Conservation (phyloP, 1,284 basidiomycete genomes). For the Marasmius oreades region DNA sequence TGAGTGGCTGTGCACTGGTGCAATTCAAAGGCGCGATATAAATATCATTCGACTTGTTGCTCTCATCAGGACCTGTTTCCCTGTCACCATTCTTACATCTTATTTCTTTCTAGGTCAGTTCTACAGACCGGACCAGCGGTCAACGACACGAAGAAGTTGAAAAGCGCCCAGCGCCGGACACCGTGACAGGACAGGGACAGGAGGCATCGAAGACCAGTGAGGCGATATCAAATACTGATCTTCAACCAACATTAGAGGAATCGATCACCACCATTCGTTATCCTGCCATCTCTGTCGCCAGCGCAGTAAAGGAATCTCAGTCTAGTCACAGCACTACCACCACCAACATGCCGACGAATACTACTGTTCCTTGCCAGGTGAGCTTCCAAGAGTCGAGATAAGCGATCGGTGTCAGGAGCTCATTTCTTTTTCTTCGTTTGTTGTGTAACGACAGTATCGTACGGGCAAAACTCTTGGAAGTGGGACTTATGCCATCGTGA, state of each 20-base stretch:
- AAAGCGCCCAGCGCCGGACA: background rate
- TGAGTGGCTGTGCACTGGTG: background rate
- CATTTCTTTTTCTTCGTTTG: background rate
- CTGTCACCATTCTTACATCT: background rate
- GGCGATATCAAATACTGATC: background rate
- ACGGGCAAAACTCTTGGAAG: slow-evolving; percentile 92
- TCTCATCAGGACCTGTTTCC: no score
- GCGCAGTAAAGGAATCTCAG: background rate
- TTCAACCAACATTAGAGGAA: background rate
- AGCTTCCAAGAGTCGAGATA: background rate
- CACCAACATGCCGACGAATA: background rate
- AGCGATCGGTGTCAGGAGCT: background rate
- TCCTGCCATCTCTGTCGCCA: background rate
- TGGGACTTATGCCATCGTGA: slow-evolving; percentile 89
- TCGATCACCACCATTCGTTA: background rate
- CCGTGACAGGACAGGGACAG: background rate
- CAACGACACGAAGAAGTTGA: background rate
- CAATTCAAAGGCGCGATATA: no score
- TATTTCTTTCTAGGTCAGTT: background rate
- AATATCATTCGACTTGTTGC: no score
- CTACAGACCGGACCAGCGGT: background rate
- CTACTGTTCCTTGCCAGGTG: slow-evolving; percentile 4
- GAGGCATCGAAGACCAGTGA: background rate
- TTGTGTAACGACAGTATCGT: slow-evolving; percentile 64
- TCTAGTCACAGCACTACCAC: background rate